Evolutionary conservation across 2,329 filamentous ascomycete species (phyloP), one percentile per base, ranked within the genome.

Genomic region (Botrytis elliptica): DNA sequence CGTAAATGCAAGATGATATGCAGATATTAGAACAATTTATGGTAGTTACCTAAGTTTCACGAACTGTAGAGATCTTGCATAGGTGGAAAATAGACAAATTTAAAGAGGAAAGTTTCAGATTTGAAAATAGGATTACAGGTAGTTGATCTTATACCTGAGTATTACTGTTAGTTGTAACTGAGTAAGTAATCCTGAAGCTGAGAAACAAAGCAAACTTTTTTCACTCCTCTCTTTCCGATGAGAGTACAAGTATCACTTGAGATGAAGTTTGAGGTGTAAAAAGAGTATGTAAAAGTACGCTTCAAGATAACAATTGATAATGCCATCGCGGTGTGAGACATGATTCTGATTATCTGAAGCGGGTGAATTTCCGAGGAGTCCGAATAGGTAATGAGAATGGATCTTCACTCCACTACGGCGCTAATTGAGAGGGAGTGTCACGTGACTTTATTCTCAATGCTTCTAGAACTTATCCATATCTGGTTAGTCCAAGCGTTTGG

Each of bases 201-300:
- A 55, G 33, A 20, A 55, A 52, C 22, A 25, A 42, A 29, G 49
- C 25, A 68, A 40, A 22, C 65, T 42, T 33, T 52, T 55, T 12
- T 55, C 46, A 20, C 18, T 33, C 33, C n/a, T 44, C 18, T 18
- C 38, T 42, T 57, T 25, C 40, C 25, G 36, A 40, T 68, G 29
- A 65, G 63, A 68, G 46, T 55, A 65, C 65, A n/a, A 55, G 65
- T 55, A 40, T 38, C 36, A 22, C 52, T 42, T 29, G 65, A 55
- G n/a, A 16, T 55, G 25, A 55, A 52, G 22, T 38, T 25, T 49
- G 22, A 52, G 33, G 7, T 52, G 44, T 68, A n/a, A 29, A 29
- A 55, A 38, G 25, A 40, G 25, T 18, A 62, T 63, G 60, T n/a
- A 29, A 10, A 12, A n/a, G 44, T 42, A 55, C 5, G 29, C 7